Evolutionary conservation across 331 rosid species (phyloP), one percentile per base, ranked within the genome.

Genomic region (Spiraea crenata): DNA sequence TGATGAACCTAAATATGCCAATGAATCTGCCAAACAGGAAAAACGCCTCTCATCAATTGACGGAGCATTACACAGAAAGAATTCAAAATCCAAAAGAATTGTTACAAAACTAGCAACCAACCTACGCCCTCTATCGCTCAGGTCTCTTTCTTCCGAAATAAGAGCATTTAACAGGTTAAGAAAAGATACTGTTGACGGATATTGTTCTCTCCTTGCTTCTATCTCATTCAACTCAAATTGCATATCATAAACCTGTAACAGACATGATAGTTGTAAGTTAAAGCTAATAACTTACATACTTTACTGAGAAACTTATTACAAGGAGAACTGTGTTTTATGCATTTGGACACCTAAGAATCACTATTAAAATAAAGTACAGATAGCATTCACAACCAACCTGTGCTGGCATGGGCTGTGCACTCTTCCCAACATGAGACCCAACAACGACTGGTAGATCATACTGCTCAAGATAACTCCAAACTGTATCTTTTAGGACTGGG

Each of bases 401-500:
- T 57, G 90, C 38, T 51, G 83, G 74, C 83, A 83, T 70, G 20
- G 85, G 81, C 83, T 87, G 90, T 55, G 88, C 81, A 84, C 83
- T 77, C 75, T 82, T 86, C 77, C 77, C 90, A 25, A 79, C 78
- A 75, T 89, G 84, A 57, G 92, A 84, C 67, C 95, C 95, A 80
- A 85, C 96, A 61, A 93, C 97, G 61, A 91, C 99, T 19, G 99
- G 97, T 73, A 93, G 83, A 87, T 93, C 99, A 85, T 89, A 93
- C 81, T 87, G 96, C 83, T 93, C 99, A 69, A 93, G 97, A 85
- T 83, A 86, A 79, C 88, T 78, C 99, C 99, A 93, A 72, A 93
- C 86, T 75, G 81, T 82, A 86, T 89, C 97, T 80, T 87, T 93
- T 52, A 77, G 74, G 20, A 65, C 83, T 5, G 97, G 86, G 76